Percentiles rank a stretch among this genome's conserved stretches.
phyloP scores from a whole-genome alignment of 176 grass and related monocot species.

The Eleusine indica region DNA sequence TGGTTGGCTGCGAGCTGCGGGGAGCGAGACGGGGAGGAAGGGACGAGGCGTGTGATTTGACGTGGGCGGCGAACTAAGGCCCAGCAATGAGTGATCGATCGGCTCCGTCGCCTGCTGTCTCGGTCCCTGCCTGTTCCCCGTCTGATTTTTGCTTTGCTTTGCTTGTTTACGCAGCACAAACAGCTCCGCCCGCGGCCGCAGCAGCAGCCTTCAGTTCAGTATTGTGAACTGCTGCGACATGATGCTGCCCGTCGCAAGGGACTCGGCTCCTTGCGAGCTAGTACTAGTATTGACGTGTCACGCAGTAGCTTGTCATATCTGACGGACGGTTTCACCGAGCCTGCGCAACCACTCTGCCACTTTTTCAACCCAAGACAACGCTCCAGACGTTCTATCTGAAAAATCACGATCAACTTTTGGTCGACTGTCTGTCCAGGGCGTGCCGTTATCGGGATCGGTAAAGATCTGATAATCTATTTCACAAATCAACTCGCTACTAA shows the following conservation, averaged over 20 bases:
- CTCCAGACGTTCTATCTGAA: neutral
- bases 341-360: neutral
- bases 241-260: too few relatives aligned
- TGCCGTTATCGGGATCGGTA: slow-evolving; percentile 21
- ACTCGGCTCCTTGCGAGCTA: neutral
- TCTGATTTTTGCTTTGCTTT: neutral
- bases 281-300: neutral
- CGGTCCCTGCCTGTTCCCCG: neutral
- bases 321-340: neutral
- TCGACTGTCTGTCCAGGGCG: neutral
- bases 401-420: neutral
- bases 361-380: neutral
- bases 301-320: neutral
- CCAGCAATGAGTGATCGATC: slow-evolving; percentile 28
- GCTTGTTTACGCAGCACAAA: neutral
- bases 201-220: too few relatives aligned
- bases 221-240: too few relatives aligned
- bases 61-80: slow-evolving; percentile 25
- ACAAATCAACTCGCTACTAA: neutral
- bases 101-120: neutral
- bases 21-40: neutral
- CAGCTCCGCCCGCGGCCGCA: too few relatives aligned
- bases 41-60: slow-evolving; percentile 36
- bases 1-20: neutral
- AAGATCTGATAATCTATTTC: neutral